phyloP scores from a whole-genome alignment of 2,329 filamentous ascomycete genomes.

The Fusarium sp. region DNA sequence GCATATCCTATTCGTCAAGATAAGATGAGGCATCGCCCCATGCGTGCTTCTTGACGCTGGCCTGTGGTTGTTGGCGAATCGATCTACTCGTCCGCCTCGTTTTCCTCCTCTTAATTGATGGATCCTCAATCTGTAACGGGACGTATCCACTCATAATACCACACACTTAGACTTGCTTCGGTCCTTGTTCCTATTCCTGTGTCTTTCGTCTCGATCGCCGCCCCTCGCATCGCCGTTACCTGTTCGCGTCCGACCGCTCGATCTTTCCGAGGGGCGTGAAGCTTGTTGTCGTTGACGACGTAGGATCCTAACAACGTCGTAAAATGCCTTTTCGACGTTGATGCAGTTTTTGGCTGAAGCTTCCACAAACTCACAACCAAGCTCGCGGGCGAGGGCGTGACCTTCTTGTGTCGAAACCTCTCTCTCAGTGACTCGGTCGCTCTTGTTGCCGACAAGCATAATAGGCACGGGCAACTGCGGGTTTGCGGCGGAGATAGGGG shows the following conservation, averaged over 20 bases:
- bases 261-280: slow-evolving; percentile 52
- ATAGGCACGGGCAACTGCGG: slow-evolving; percentile 82
- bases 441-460: slow-evolving; percentile 99
- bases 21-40: slow-evolving; percentile 42
- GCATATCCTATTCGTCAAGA: slow-evolving; percentile 33
- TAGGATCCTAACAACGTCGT: slow-evolving; percentile 93
- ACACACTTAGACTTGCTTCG: slow-evolving; percentile 53
- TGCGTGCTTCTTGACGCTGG: slow-evolving; percentile 31
- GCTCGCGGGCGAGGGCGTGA: slow-evolving; percentile 86
- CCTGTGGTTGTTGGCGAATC: slow-evolving; percentile 27
- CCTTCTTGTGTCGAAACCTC: slow-evolving; percentile 98
- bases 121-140: neutral
- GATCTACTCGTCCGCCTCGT: slow-evolving; percentile 25
- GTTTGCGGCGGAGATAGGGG: slow-evolving; percentile 70
- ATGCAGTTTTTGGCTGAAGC: slow-evolving; percentile 98
- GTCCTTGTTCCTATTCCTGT: slow-evolving; percentile 50
- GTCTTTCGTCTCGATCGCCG: slow-evolving; percentile 49
- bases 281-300: slow-evolving; percentile 80
- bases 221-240: slow-evolving; percentile 51
- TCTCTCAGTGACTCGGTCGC: slow-evolving; percentile 93
- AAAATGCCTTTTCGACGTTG: slow-evolving; percentile 98
- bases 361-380: slow-evolving; percentile 97
- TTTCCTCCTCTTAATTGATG: slow-evolving; percentile 31
- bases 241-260: slow-evolving; percentile 53
- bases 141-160: slow-evolving; percentile 51